Base-by-base conservation (phyloP, 2,329 filamentous ascomycete genomes). In the Stachybotrys chartarum region DNA sequence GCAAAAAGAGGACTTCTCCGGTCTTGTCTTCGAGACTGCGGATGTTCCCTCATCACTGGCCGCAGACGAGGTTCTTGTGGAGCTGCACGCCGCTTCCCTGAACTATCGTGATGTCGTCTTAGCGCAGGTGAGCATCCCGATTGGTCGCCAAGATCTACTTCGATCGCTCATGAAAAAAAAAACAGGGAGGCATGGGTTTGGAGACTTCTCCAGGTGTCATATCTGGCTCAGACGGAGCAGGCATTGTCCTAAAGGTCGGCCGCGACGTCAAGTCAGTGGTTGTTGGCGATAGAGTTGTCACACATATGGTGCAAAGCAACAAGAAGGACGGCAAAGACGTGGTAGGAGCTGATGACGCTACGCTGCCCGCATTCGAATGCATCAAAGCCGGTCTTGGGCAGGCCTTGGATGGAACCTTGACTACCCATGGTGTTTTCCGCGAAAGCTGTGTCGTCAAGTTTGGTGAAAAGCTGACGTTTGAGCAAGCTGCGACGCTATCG, bases 31-130 rank as follows among this genome's bases (percentile, higher is more conserved):
- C 7, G n/a, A 18, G 32, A 17, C 14, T 5, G 35, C 17, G 30
- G 12, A 18, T 8, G 4, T 35, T 6, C 12, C 35, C 18, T 7
- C 31, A n/a, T 12, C 17, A 11, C 31, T 52, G 3, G 50, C 31
- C 7, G 12, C 50, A 16, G 50, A 52, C 32, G 50, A 52, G 17
- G 50, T 52, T 14, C 32, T 52, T 16, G 50, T 52, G 5, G 50
- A 52, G 50, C 32, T 52, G 35, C 50, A 17, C 7, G 50, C 50
- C 6, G 50, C 50, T 8, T 52, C 50, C 10, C 50, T 52, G 14
- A 52, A 52, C 18, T 52, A 52, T 39, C 50, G 50, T 12, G 50
- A 52, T 35, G 31, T 52, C 31, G 35, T 52, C 11, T 24, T 52
- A 16, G 31, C 30, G 14, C 39, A 44, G 32, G 50, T 44, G 35